These are phyloP conservation scores for Rhizopogon salebrosus DNA, from an alignment of 768 basidiomycete species.

Conservation along the genomic window DNA sequence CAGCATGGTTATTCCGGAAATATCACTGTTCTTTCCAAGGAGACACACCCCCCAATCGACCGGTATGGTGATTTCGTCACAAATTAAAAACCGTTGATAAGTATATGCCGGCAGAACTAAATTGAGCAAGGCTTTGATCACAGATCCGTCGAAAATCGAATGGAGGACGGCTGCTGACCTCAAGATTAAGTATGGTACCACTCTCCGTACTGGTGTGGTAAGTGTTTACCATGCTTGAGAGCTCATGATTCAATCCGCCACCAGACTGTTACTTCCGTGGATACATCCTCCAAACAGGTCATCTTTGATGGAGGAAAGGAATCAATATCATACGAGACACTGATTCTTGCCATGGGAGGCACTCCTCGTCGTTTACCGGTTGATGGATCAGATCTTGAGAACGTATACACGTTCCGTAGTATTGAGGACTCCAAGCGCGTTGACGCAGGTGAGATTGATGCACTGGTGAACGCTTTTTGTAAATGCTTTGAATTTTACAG, in stretches of 20 bases:
- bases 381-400: constrained; percentile 66
- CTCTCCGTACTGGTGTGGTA: constrained; percentile 56
- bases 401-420: constrained; percentile 71
- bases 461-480: not conserved
- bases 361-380: constrained; percentile 72
- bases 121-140: constrained; percentile 80
- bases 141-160: constrained; percentile 73
- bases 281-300: constrained; percentile 58
- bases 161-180: constrained; percentile 69
- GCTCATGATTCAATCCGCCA: constrained; percentile 3
- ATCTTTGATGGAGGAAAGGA: constrained; percentile 56
- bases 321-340: constrained; percentile 60
- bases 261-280: constrained; percentile 67
- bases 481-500: constrained; percentile 24
- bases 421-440: constrained; percentile 69
- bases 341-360: constrained; percentile 78
- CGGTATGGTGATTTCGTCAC: constrained; percentile 37
- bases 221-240: constrained; percentile 16
- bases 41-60: constrained; percentile 79
- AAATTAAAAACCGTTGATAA: not conserved
- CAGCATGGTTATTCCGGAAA: constrained; percentile 75
- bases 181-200: constrained; percentile 68
- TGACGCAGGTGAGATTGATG: constrained; percentile 47
- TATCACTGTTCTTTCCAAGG: constrained; percentile 77
- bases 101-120: constrained; percentile 58